phyloP scores from a whole-genome alignment of 768 basidiomycete genomes.

The Thelephora ganbajun region DNA sequence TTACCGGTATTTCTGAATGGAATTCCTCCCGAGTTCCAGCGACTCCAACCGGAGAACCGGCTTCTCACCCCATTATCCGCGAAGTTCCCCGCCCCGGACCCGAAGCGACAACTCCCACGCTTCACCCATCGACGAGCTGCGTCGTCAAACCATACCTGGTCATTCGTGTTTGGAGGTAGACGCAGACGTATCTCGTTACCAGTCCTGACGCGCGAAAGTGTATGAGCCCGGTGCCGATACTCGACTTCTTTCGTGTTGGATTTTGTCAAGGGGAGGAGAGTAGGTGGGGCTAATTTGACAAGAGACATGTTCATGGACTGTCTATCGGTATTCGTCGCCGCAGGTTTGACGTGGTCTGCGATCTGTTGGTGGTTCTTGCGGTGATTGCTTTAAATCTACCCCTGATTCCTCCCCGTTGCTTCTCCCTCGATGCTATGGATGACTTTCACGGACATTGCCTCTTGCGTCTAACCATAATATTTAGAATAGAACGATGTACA shows the following conservation, averaged over 20 bases:
- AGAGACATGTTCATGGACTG: neutral
- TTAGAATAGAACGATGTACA: no score
- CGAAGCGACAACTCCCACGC: neutral
- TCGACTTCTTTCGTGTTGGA: neutral
- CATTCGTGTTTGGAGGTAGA: conserved; percentile 40
- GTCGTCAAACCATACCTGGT: conserved; percentile 31
- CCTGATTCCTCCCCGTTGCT: no score
- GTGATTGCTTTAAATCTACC: neutral
- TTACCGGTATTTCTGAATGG: conserved; percentile 13
- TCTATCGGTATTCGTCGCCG: neutral
- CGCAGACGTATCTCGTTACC: conserved; percentile 37
- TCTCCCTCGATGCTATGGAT: no score
- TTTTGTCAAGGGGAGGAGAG: neutral
- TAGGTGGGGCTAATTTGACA: neutral
- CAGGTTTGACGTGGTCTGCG: neutral
- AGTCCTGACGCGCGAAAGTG: neutral
- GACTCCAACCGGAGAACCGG: conserved; percentile 4
- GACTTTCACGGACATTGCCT: no score
- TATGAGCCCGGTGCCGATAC: neutral
- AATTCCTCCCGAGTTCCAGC: conserved; percentile 7
- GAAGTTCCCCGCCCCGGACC: neutral
- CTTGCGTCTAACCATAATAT: no score
- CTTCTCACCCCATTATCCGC: neutral
- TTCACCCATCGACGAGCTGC: neutral
- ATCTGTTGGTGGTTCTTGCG: neutral